These are phyloP conservation scores for Rhizopus stolonifer DNA, from an alignment of 371 early-diverging fungal species.

Conservation along the genomic window DNA sequence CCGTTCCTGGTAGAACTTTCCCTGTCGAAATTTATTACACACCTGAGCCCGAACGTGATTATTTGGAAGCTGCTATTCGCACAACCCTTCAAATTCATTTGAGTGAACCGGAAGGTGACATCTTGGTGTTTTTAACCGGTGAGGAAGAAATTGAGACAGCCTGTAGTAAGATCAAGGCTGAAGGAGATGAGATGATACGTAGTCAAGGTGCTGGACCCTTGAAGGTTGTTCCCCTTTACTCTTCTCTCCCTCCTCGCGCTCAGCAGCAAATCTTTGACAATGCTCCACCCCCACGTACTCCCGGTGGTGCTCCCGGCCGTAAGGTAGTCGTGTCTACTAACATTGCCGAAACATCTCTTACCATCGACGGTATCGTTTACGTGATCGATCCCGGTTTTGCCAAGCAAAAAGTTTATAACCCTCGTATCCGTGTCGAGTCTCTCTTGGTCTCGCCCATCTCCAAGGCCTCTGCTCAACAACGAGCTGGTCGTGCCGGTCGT, in stretches of 20 bases:
- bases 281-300: conserved; percentile 80
- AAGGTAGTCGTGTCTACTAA: conserved; percentile 97
- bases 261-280: conserved; percentile 91
- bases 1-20: conserved; percentile 90
- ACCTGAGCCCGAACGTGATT: conserved; percentile 85
- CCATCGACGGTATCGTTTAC: conserved; percentile 98
- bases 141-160: conserved; percentile 95
- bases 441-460: conserved; percentile 76
- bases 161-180: conserved; percentile 67
- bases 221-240: no score
- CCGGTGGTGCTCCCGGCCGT: no score
- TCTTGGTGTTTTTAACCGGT: conserved; percentile 90
- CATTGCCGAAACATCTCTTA: conserved; percentile 98
- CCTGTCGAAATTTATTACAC: conserved; percentile 91
- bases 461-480: conserved; percentile 80
- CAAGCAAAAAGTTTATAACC: conserved; percentile 97
- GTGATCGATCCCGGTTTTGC: conserved; percentile 98
- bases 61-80: conserved; percentile 83
- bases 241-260: no score
- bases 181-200: conserved; percentile 64
- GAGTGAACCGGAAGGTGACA: conserved; percentile 84
- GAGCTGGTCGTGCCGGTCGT: conserved; percentile 93
- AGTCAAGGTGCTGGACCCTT: no score
- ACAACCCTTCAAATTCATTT: conserved; percentile 86
- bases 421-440: conserved; percentile 85